These are phyloP conservation scores for Fraxinus albicans DNA, from an alignment of 305 asterid genomes.

Conservation along the genomic window DNA sequence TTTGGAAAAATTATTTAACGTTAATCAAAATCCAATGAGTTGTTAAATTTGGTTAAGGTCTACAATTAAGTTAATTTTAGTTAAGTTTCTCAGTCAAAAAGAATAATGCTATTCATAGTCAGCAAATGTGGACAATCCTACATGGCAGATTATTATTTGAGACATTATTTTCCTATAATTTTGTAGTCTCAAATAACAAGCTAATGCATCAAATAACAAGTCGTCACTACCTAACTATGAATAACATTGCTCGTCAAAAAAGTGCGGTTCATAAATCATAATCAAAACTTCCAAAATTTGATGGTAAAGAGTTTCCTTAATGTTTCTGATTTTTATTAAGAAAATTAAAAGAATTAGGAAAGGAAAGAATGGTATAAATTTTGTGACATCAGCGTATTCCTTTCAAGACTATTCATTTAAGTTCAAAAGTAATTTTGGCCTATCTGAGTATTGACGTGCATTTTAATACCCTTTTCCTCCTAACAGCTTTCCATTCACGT, in stretches of 20 bases:
- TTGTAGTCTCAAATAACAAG: no score
- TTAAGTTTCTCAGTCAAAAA: no score
- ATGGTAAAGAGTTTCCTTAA: neutral
- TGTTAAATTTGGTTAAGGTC: neutral
- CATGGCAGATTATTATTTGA: no score
- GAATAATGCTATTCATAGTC: no score
- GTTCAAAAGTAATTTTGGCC: neutral
- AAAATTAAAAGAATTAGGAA: neutral
- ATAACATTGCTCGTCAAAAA: no score
- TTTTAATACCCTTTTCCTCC: slow-evolving; percentile 11
- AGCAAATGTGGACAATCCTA: no score
- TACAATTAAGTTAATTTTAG: neutral
- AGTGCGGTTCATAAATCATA: neutral
- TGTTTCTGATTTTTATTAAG: neutral
- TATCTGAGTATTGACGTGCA: neutral
- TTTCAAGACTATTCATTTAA: neutral
- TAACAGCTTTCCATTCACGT: slow-evolving; percentile 68
- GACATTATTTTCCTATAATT: no score
- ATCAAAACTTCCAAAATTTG: neutral
- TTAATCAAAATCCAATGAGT: neutral
- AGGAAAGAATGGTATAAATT: neutral
- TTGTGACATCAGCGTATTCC: neutral
- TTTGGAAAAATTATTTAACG: neutral
- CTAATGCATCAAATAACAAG: no score
- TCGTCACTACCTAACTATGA: no score